Base-by-base conservation (phyloP, 2,329 filamentous ascomycete species). In the Lasiodiplodia sp. region DNA sequence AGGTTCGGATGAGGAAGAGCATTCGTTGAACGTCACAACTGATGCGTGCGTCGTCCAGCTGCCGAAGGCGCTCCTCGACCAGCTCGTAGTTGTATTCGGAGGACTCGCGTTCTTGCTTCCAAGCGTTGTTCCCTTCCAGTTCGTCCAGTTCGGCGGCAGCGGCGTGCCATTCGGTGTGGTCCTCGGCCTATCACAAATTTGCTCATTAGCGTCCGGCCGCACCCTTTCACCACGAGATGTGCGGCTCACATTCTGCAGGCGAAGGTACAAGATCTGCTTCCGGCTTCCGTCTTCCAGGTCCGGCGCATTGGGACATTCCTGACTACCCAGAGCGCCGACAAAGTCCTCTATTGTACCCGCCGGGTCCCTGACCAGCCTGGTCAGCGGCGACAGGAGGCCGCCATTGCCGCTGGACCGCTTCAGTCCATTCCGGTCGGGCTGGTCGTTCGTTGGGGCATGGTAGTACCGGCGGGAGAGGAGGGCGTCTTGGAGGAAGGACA, bases 1-100 rank as follows among this genome's bases (percentile, higher is more conserved):
- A 86, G 0, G 93, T 97, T 34, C 94, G 89, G 47, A 97, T 85
- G 47, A 96, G 84, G 75, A 93, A 90, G 75, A 96, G 85, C 91
- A 97, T 96, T 68, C 86, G 85, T 70, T 86, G 87, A 67, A 93
- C 86, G 78, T 97, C 92, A 72, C 89, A 88, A 71, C 86, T 90
- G 12, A 85, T 83, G 5, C 92, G 87, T 18, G 93, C 94, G 12
- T 91, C 86, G 72, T 97, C 91, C 69, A 97, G 85, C 72, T 93
- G 88, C 66, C 84, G 82, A 53, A 96, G 82, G n/a, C 92, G 89
- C 38, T 86, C 83, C 71, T 90, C 84, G 52, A 97, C 88, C 10
- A 96, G 82, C 0, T 83, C 82, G 0, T 88, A 86, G 74, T 95
- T 88, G 78, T 94, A 96, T 72, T 94, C 90, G 57, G 86, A 82